A percentile compares a stretch with the other conserved stretches of the same genome.
Conservation (phyloP, 2,329 filamentous ascomycete species). For the Neoarthrinium moseri region DNA sequence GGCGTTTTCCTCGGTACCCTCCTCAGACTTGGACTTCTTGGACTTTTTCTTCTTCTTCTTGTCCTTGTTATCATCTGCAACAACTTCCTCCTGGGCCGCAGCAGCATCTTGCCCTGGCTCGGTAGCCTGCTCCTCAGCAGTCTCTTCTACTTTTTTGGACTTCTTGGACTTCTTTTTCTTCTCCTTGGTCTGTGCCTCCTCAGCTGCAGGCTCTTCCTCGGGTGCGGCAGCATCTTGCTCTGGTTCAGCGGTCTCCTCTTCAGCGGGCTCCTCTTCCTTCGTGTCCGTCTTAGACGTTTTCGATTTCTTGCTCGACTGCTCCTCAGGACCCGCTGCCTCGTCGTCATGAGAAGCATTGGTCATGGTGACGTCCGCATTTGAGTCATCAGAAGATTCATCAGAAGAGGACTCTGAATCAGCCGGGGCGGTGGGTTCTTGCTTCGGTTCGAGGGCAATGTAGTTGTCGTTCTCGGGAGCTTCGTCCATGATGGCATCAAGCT, state of each 20-base stretch:
- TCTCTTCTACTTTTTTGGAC: slow-evolving; percentile 14
- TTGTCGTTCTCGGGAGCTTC: slow-evolving; percentile 19
- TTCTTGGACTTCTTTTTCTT: slow-evolving; percentile 28
- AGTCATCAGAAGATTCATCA: neutral
- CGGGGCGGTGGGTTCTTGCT: neutral
- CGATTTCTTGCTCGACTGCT: slow-evolving; percentile 25
- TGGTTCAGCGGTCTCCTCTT: slow-evolving; percentile 15
- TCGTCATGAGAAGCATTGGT: slow-evolving; percentile 1
- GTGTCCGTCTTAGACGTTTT: slow-evolving; percentile 29
- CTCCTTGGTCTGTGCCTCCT: slow-evolving; percentile 16
- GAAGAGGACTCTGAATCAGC: neutral
- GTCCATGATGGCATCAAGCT: slow-evolving; percentile 18
- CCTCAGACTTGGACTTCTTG: slow-evolving; percentile 25
- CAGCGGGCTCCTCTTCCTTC: slow-evolving; percentile 14
- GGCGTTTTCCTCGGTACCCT: slow-evolving; percentile 8
- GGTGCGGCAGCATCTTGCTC: slow-evolving; percentile 11
- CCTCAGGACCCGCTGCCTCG: too few relatives aligned
- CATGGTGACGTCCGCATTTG: neutral
- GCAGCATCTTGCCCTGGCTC: neutral
- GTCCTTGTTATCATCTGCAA: slow-evolving; percentile 17
- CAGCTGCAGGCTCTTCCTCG: slow-evolving; percentile 7
- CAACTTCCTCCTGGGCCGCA: slow-evolving; percentile 6
- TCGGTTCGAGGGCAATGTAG: slow-evolving; percentile 17
- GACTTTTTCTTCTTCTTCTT: slow-evolving; percentile 30
- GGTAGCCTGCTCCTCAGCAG: slow-evolving; percentile 10